Conservation (phyloP, 2,329 filamentous ascomycete species). For the Periconia sp. region DNA sequence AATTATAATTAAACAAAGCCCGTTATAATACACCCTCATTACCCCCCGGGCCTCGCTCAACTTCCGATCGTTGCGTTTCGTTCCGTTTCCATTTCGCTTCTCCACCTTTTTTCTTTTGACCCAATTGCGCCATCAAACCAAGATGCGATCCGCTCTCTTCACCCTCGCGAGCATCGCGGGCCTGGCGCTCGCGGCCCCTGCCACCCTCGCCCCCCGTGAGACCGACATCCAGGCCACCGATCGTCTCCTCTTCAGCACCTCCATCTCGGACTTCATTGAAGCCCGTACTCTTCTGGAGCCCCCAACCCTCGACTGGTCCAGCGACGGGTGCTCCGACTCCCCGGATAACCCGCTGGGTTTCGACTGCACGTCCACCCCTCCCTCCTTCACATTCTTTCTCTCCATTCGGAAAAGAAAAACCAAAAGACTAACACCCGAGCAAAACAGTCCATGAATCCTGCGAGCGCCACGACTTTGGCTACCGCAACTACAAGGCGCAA, state of each 20-base stretch:
- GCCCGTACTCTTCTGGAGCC: slow-evolving; percentile 47
- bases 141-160: slow-evolving; percentile 12
- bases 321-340: slow-evolving; percentile 39
- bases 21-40: too few species aligned
- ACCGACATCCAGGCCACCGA: slow-evolving; percentile 45
- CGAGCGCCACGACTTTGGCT: slow-evolving; percentile 60
- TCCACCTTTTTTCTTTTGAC: background rate
- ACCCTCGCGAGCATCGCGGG: slow-evolving; percentile 10
- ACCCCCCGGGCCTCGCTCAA: too few species aligned
- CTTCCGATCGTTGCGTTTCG: too few species aligned
- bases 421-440: background rate
- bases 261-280: slow-evolving; percentile 47
- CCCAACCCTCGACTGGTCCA: slow-evolving; percentile 38
- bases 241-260: slow-evolving; percentile 49
- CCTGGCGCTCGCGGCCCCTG: slow-evolving; percentile 10
- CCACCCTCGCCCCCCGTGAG: slow-evolving; percentile 8
- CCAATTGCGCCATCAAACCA: background rate
- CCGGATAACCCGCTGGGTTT: slow-evolving; percentile 38
- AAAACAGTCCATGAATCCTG: slow-evolving; percentile 22
- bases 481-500: slow-evolving; percentile 55
- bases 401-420: too few species aligned
- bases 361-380: slow-evolving; percentile 18
- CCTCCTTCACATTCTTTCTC: too few species aligned
- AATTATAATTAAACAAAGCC: too few species aligned
- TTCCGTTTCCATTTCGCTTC: background rate